Conservation (phyloP, 2,329 filamentous ascomycete genomes). For the Nemania sp. region DNA sequence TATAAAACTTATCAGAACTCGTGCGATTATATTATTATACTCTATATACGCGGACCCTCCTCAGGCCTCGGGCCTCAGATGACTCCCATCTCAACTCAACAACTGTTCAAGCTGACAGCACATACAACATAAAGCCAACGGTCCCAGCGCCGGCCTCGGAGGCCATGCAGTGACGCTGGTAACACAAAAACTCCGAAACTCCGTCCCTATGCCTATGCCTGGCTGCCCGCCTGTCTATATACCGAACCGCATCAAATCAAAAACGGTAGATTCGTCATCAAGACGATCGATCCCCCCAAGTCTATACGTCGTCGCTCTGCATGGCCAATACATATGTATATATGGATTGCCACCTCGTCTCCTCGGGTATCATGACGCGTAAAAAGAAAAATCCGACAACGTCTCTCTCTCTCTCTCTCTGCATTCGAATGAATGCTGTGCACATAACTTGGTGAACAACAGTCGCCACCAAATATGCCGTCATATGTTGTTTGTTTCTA, state of each 20-base stretch:
- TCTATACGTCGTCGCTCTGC: conserved; percentile 19
- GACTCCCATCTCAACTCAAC: background rate
- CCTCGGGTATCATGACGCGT: conserved; percentile 35
- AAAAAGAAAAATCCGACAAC: conserved; percentile 29
- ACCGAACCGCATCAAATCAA: background rate
- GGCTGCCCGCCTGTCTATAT: conserved; percentile 17
- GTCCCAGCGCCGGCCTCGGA: background rate
- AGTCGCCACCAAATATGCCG: no score
- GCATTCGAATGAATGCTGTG: conserved; percentile 26
- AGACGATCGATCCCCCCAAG: conserved; percentile 5
- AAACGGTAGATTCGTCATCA: conserved; percentile 1
- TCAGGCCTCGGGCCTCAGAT: background rate
- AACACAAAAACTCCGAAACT: conserved; percentile 12
- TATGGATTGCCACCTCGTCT: conserved; percentile 20
- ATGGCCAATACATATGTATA: conserved; percentile 11
- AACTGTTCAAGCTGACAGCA: no score
- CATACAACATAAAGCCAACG: background rate
- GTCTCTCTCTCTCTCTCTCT: background rate
- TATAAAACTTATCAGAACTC: background rate
- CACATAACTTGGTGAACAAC: no score
- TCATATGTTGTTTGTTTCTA: no score
- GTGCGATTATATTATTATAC: background rate
- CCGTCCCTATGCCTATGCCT: conserved; percentile 7
- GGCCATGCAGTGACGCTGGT: conserved; percentile 1
- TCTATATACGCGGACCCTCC: background rate